Evolutionary conservation across 2,329 filamentous ascomycete species (phyloP).

Genomic region (Ophiostoma sp.): DNA sequence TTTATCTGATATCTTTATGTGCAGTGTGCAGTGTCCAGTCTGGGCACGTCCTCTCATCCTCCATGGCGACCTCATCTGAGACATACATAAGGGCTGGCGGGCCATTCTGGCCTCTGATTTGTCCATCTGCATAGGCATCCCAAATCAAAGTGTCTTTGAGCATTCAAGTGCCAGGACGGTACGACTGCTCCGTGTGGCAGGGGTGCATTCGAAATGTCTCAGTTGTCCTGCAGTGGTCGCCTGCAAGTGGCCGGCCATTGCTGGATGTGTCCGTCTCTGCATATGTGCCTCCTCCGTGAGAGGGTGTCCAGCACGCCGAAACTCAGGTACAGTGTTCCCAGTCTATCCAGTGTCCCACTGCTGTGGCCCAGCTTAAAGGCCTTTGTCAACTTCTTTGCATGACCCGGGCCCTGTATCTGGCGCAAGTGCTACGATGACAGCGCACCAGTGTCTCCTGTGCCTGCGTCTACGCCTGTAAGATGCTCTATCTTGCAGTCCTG

Average conservation of each 20-base stretch:
- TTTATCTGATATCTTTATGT: not conserved
- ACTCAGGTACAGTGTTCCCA: not conserved
- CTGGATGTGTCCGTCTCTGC: not conserved
- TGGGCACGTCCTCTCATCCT: not conserved
- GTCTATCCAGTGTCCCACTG: not conserved
- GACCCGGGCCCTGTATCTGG: not conserved
- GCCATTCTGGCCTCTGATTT: not conserved
- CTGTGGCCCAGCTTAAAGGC: not conserved
- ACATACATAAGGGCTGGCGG: not conserved
- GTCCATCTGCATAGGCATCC: not conserved
- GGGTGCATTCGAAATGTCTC: not conserved
- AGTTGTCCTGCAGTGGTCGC: too few relatives aligned
- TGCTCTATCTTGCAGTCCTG: not conserved
- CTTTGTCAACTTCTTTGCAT: not conserved
- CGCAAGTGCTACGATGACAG: not conserved
- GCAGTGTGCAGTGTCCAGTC: not conserved
- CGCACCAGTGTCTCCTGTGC: not conserved
- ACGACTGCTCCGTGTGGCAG: not conserved
- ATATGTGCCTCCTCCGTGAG: not conserved
- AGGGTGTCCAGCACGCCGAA: conserved; percentile 3
- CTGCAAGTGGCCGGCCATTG: not conserved
- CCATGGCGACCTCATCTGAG: conserved; percentile 11
- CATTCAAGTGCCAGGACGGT: not conserved
- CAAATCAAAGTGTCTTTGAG: not conserved
- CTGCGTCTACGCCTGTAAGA: not conserved